Conservation (phyloP, 352 stramenopile genomes). For the Plasmopara halstedii region DNA sequence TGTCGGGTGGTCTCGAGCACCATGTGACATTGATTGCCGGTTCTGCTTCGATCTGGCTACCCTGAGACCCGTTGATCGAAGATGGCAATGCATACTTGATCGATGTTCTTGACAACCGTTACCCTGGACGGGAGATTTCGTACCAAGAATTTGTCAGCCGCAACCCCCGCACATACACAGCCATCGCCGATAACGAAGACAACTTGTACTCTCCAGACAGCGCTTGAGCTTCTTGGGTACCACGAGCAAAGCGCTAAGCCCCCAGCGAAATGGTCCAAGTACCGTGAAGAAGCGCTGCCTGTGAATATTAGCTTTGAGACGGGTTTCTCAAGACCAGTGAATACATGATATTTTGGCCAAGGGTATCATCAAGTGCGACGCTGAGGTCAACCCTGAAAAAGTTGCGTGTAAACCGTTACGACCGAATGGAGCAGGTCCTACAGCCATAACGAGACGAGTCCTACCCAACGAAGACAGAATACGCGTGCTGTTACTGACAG, state of each 20-base stretch:
- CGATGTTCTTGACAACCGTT: no score
- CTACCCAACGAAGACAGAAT: neutral
- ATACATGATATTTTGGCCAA: neutral
- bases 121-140: no score
- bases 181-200: neutral
- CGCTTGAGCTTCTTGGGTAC: neutral
- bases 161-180: neutral
- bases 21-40: no score
- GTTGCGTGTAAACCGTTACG: neutral
- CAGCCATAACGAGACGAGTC: neutral
- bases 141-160: slow-evolving; percentile 1
- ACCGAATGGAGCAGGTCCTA: neutral
- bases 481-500: neutral
- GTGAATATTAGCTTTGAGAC: neutral
- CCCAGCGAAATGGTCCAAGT: neutral
- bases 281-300: neutral
- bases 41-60: no score
- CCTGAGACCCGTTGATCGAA: no score
- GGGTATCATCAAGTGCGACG: neutral
- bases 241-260: neutral
- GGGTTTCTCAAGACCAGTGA: neutral
- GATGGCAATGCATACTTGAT: no score
- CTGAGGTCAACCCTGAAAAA: neutral
- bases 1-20: no score
- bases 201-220: neutral